A percentile compares a stretch with the other conserved stretches of the same genome.
Evolutionary conservation across 2,329 filamentous ascomycete genomes (phyloP).

Genomic region (Fusarium transvaalense): DNA sequence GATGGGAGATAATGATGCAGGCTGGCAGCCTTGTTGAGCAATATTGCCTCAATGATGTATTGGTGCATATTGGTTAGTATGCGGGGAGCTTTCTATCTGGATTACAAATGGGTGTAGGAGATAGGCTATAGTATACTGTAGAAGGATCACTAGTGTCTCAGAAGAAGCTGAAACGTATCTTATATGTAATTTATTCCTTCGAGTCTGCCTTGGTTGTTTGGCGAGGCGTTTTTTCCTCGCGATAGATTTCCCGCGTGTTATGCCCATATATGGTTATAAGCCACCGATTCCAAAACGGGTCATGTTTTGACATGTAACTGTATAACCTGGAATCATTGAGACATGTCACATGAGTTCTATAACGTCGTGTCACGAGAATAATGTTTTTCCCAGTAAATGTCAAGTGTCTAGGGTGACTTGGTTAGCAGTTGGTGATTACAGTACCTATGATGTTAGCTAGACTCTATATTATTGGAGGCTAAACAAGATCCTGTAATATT

Average conservation of each 20-base stretch:
- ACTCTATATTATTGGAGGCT: neutral
- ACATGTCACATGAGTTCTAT: neutral
- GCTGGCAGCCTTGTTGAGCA: constrained; percentile 8
- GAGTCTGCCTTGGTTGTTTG: neutral
- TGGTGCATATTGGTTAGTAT: neutral
- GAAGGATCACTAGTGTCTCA: neutral
- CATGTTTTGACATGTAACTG: too few species aligned
- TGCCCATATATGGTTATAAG: neutral
- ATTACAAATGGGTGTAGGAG: neutral
- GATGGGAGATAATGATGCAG: neutral
- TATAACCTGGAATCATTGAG: neutral
- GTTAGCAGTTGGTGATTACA: neutral
- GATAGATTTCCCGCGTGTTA: neutral
- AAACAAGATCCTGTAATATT: neutral
- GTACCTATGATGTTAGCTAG: neutral
- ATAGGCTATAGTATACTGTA: neutral
- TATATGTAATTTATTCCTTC: neutral
- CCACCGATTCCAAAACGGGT: too few species aligned
- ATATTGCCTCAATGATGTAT: constrained; percentile 27
- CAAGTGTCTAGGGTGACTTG: neutral
- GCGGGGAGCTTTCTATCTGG: neutral
- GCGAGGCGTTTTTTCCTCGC: constrained; percentile 1
- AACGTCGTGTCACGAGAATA: neutral
- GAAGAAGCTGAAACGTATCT: neutral
- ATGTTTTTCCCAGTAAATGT: neutral